These are phyloP conservation scores for Melocanna baccifera DNA, from an alignment of 176 grass and related monocot species.

Conservation along the genomic window DNA sequence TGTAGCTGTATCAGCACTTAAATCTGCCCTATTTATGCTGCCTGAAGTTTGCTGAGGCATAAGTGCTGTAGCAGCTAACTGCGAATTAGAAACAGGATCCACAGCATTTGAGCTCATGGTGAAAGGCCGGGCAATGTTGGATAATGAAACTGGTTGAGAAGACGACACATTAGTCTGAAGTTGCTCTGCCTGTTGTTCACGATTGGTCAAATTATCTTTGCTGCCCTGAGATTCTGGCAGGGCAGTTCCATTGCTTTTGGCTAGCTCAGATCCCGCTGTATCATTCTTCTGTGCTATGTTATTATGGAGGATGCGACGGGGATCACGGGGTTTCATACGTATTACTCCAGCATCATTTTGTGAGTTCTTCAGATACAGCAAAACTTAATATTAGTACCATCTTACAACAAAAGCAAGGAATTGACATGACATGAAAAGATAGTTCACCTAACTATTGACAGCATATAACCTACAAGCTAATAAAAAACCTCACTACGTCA, in stretches of 20 bases:
- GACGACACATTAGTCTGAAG: constrained; percentile 15
- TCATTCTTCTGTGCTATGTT: constrained; percentile 48
- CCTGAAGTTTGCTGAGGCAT: constrained; percentile 26
- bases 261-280: constrained; percentile 37
- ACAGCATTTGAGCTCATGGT: constrained; percentile 20
- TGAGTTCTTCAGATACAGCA: constrained; percentile 34
- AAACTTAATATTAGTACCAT: constrained; percentile 13
- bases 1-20: constrained; percentile 28
- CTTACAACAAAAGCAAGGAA: constrained; percentile 17
- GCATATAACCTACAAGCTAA: neutral
- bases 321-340: constrained; percentile 93
- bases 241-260: constrained; percentile 48
- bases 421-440: neutral
- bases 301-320: constrained; percentile 67
- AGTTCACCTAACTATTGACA: neutral
- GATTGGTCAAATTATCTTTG: constrained; percentile 26
- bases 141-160: constrained; percentile 26
- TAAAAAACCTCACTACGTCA: neutral
- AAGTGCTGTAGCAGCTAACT: constrained; percentile 45
- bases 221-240: constrained; percentile 40
- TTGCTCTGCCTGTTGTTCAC: constrained; percentile 37
- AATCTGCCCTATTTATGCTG: constrained; percentile 33
- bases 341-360: constrained; percentile 52
- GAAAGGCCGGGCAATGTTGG: constrained; percentile 6
- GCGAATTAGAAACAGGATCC: constrained; percentile 54